phyloP scores from a whole-genome alignment of 495 filamentous ascomycete species.

The Neurospora sp. region DNA sequence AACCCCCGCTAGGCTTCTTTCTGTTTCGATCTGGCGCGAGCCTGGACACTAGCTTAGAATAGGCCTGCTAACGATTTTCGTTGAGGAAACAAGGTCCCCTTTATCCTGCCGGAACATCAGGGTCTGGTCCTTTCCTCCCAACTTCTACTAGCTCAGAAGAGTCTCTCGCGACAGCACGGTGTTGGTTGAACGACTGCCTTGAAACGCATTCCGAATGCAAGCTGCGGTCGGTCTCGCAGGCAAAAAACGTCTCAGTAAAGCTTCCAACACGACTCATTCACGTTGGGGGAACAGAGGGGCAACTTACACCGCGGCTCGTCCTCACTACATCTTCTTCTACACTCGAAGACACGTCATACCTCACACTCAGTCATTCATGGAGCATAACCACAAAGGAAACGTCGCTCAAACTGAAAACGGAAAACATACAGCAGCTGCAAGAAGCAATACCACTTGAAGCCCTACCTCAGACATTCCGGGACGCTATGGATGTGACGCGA shows the following conservation, averaged over 20 bases:
- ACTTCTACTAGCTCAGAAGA: neutral
- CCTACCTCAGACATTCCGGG: neutral
- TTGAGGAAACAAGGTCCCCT: neutral
- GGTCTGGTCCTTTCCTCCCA: neutral
- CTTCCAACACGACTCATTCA: neutral
- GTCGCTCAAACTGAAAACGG: neutral
- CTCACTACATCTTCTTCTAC: neutral
- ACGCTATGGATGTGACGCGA: conserved; percentile 12
- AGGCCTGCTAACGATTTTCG: too few species aligned
- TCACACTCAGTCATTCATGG: neutral
- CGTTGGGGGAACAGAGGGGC: neutral
- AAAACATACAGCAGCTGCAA: neutral
- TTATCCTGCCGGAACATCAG: neutral
- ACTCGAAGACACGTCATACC: neutral
- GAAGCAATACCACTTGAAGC: neutral
- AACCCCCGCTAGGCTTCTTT: neutral
- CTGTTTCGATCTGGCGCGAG: neutral
- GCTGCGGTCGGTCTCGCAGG: neutral
- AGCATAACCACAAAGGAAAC: neutral
- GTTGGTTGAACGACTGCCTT: neutral
- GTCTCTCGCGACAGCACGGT: neutral
- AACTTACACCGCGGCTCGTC: neutral
- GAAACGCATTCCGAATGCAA: neutral
- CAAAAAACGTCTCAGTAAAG: neutral
- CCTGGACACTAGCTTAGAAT: neutral